These are phyloP conservation scores for Dujonia santamariae DNA, from an alignment of 1,139 yeast species.

Conservation along the genomic window DNA sequence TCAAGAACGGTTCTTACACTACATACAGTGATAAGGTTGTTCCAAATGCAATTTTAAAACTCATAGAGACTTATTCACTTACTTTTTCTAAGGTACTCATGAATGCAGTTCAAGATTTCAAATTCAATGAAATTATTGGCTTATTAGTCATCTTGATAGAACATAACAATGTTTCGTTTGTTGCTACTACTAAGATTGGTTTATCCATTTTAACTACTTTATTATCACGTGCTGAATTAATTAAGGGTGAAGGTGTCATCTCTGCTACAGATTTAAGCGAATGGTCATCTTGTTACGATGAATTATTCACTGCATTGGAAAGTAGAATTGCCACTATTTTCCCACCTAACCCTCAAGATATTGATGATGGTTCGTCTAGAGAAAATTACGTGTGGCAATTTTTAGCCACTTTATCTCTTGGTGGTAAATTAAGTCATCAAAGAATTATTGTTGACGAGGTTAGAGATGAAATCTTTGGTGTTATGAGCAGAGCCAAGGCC, in stretches of 20 bases:
- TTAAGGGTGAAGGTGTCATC: conserved; percentile 74
- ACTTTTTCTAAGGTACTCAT: conserved; percentile 85
- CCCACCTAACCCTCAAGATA: conserved; percentile 63
- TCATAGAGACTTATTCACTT: conserved; percentile 76
- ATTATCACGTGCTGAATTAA: conserved; percentile 88
- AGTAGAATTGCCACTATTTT: conserved; percentile 75
- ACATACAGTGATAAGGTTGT: conserved; percentile 52
- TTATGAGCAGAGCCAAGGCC: conserved; percentile 78
- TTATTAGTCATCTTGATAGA: conserved; percentile 70
- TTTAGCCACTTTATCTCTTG: conserved; percentile 87
- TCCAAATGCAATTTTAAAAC: conserved; percentile 55
- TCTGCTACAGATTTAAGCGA: conserved; percentile 59
- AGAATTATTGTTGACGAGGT: conserved; percentile 93
- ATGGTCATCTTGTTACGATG: conserved; percentile 85
- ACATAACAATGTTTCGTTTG: conserved; percentile 68
- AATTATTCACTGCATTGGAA: conserved; percentile 74
- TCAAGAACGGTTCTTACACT: conserved; percentile 75
- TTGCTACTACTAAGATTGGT: conserved; percentile 83
- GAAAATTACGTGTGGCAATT: conserved; percentile 91
- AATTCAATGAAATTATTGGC: conserved; percentile 80
- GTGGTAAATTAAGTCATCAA: conserved; percentile 92
- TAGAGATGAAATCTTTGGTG: conserved; percentile 89
- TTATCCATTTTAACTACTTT: conserved; percentile 83
- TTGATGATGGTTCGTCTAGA: conserved; percentile 63
- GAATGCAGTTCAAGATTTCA: conserved; percentile 79